Percentiles rank a stretch among this genome's conserved stretches.
phyloP scores from a whole-genome alignment of 1,284 basidiomycete genomes.

The Sutorius eximius region DNA sequence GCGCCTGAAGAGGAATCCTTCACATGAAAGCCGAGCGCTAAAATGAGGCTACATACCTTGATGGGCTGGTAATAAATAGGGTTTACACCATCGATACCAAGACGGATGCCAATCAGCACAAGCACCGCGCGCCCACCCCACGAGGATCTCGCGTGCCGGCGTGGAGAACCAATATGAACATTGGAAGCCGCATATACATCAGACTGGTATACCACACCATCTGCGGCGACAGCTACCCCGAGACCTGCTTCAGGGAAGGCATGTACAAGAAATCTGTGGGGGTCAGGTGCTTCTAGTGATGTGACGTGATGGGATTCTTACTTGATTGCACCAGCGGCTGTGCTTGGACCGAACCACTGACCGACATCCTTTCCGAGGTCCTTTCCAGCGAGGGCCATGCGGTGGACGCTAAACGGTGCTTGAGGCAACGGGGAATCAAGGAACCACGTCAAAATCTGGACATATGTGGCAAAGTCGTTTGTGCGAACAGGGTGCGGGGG shows the following conservation, averaged over 20 bases:
- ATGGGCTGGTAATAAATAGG: constrained; percentile 93
- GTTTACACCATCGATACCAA: constrained; percentile 93
- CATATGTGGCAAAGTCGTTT: constrained; percentile 73
- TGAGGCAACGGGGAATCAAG: constrained; percentile 85
- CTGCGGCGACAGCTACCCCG: constrained; percentile 80
- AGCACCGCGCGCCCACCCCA: constrained; percentile 90
- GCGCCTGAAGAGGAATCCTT: constrained; percentile 46
- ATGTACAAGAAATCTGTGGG: constrained; percentile 68
- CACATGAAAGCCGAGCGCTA: not conserved
- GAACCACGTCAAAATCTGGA: constrained; percentile 92
- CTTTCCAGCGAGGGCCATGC: constrained; percentile 94
- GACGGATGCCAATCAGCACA: constrained; percentile 81
- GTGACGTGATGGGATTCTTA: constrained; percentile 36
- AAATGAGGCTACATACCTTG: constrained; percentile 58
- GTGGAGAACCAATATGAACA: constrained; percentile 39
- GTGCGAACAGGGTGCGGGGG: constrained; percentile 62
- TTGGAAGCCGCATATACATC: constrained; percentile 85
- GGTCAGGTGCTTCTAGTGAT: constrained; percentile 8
- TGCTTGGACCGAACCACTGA: constrained; percentile 98
- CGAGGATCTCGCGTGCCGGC: constrained; percentile 32
- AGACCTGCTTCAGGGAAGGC: constrained; percentile 81
- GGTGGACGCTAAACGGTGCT: constrained; percentile 95
- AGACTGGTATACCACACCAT: constrained; percentile 82
- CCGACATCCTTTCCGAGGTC: constrained; percentile 94
- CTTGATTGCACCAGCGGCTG: constrained; percentile 94